Base-by-base conservation (phyloP, 2,329 filamentous ascomycete genomes). In the Penicillium sp. region DNA sequence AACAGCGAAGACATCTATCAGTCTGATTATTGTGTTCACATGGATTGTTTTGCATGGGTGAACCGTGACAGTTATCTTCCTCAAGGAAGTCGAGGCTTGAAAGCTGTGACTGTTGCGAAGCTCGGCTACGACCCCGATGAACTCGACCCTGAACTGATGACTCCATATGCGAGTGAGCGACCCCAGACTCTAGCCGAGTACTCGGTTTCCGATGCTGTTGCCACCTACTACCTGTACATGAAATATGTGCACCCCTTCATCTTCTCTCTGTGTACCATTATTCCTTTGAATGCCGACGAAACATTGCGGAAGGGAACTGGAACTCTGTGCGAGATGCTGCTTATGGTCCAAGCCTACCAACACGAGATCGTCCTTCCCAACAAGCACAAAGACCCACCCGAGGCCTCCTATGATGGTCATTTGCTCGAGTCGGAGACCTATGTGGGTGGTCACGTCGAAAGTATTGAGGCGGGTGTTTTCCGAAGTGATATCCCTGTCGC, bases 231-330 rank as follows among this genome's bases (percentile, higher is more conserved):
- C 65, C 75, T 98, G 52, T 98, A 98, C 77, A 98, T 98, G 94
- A 98, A 98, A 84, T 98, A 98, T 68, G 88, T 98, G n/a, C 93
- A 98, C 67, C 93, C 93, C 3, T 98, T 98, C 74, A 93, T 98
- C 67, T 98, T 98, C 77, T 97, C 94, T 1, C 76, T 98, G 0
- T 98, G 93, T 71, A 98, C 90, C 1, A 96, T 98, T 72, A 77
- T 98, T 66, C 93, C 93, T 0, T 77, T 98, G 1, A 89, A 88
- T 36, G 89, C 90, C 27, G 91, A 98, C 62, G 93, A 97, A 64
- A 88, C 90, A 1, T 69, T 97, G 59, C 82, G 93, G 57, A 98
- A 98, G 69, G 93, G 93, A 65, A 98, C 93, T 0, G 93, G 93
- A 68, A 98, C 93, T 0, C 79, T 98, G n/a, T 98, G 93, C 68